Base-by-base conservation (phyloP, 1,284 basidiomycete genomes). In the Cryptococcus jaspeensis region DNA sequence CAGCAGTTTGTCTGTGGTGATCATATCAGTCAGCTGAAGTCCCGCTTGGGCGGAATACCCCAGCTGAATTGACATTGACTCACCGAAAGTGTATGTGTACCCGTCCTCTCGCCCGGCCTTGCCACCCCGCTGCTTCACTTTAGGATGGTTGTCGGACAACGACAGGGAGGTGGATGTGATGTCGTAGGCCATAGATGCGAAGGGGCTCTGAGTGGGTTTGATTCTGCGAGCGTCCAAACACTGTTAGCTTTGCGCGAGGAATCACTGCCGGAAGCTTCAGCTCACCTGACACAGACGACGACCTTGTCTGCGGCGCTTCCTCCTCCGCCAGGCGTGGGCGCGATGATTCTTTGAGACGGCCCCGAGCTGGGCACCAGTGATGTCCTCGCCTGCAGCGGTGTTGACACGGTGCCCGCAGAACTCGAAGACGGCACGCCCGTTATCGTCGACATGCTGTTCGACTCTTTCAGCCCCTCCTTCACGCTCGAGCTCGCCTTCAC, bases 81-180 rank as follows among this genome's bases (percentile, higher is more conserved):
- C 32, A 76, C 76, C 75, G 61, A 78, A 77, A 5, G 62, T 71
- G 52, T 76, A 76, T 0, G 68, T 72, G 59, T 77, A 76, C 53
- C 74, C 73, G 28, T 70, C 65, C 52, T 75, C 73, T 43, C 76
- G 55, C 3, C 75, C 75, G 1, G 70, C 66, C 56, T 78, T 78
- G 13, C 76, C 74, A 3, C 75, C 75, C 43, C 76, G 62, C 50
- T 75, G 73, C n/a, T 69, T 52, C 5, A 78, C 71, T 41, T 73
- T 76, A 5, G 76, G 75, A 56, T 78, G 76, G 5, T 67, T 41
- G 41, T 76, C 72, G 15, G 72, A 69, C 8, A 78, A 59, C 8
- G 66, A 60, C 15, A 78, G 59, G 0, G 74, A 71, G 2, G 63
- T 67, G 1, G 65, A 52, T 7, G 71, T 55, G 18, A 72, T 57